Evolutionary conservation across 2,329 filamentous ascomycete genomes (phyloP).

Genomic region (Trichoderma sp.): DNA sequence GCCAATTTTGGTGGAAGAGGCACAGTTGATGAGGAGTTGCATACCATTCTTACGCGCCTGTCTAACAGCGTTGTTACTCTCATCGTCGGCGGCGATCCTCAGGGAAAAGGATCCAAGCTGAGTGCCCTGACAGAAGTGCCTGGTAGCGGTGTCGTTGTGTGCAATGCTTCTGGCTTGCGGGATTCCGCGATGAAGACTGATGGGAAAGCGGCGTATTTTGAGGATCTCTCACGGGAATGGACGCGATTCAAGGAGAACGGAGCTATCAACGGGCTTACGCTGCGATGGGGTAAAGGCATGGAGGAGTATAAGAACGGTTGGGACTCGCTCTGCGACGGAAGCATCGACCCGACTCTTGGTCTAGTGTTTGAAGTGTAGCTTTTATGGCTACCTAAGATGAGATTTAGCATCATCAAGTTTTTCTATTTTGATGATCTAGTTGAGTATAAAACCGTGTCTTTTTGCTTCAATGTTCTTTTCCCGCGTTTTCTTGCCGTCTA

Average conservation of each 20-base stretch:
- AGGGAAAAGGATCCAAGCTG: not conserved
- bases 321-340: not conserved
- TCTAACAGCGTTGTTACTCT: not conserved
- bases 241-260: not conserved
- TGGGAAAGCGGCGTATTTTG: not conserved
- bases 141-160: not conserved
- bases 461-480: no score
- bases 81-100: constrained; percentile 1
- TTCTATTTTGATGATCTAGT: no score
- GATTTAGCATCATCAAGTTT: no score
- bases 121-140: not conserved
- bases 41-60: not conserved
- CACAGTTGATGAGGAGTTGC: not conserved
- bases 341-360: not conserved
- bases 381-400: not conserved
- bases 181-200: not conserved
- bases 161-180: not conserved
- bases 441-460: no score
- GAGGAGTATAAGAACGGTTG: not conserved
- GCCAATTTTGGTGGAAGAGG: not conserved
- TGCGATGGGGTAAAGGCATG: constrained; percentile 5
- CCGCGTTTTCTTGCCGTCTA: no score
- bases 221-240: not conserved
- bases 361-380: not conserved
- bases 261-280: not conserved